A percentile compares a stretch with the other conserved stretches of the same genome.
These are phyloP conservation scores for Xanthoconium stramineum DNA, from an alignment of 768 basidiomycete genomes.

Conservation along the genomic window DNA sequence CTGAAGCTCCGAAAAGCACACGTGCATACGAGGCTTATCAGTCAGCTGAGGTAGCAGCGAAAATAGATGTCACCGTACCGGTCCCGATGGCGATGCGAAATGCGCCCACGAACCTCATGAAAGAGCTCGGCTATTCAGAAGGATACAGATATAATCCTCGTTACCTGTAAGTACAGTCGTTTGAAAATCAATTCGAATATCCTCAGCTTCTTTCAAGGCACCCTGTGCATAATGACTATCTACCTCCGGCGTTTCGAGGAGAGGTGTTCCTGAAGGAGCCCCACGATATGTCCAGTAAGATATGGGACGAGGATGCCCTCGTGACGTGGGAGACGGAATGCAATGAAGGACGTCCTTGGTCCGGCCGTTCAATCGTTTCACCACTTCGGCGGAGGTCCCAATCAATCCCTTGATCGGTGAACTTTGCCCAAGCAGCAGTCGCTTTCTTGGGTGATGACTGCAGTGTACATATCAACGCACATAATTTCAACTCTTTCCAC, in stretches of 20 bases:
- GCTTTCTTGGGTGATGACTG: background rate
- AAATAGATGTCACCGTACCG: constrained; percentile 46
- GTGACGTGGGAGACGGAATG: constrained; percentile 51
- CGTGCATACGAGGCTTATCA: constrained; percentile 77
- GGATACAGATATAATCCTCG: constrained; percentile 64
- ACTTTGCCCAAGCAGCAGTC: background rate
- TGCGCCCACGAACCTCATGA: constrained; percentile 71
- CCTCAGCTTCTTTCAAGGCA: constrained; percentile 38
- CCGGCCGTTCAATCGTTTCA: constrained; percentile 32
- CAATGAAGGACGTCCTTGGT: constrained; percentile 49
- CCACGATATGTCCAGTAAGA: constrained; percentile 43
- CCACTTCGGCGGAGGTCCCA: background rate
- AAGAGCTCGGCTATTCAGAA: constrained; percentile 63
- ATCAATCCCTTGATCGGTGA: background rate
- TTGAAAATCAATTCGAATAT: background rate
- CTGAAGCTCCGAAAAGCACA: constrained; percentile 82
- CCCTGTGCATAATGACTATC: constrained; percentile 62
- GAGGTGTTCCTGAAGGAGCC: constrained; percentile 43
- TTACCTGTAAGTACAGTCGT: constrained; percentile 40
- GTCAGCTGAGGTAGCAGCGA: constrained; percentile 60
- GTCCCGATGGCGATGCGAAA: constrained; percentile 77
- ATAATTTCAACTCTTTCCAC: background rate
- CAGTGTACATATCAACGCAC: background rate
- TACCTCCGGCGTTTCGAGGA: constrained; percentile 48
- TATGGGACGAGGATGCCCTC: constrained; percentile 61